Evolutionary conservation across 1,139 yeast genomes (phyloP), one percentile per base, ranked within the genome.

Genomic region (Geotrichum candidum): DNA sequence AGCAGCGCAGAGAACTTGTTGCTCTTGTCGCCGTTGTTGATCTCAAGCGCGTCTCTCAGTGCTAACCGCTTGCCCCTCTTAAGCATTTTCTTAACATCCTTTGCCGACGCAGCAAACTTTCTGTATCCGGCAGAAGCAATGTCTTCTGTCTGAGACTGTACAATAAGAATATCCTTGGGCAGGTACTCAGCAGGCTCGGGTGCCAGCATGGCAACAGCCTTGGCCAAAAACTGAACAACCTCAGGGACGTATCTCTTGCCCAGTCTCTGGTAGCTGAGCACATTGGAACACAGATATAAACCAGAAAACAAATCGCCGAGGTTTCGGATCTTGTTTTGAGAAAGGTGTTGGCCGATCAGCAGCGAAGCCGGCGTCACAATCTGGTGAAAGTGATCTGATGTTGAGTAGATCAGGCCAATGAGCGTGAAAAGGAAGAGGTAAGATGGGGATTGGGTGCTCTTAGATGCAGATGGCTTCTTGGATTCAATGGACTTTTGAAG

Each of bases 371-470:
- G 97, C 0, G 97, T 91, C 3, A 87, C 92, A 22, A 94, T 87
- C 65, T 90, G 80, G 78, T 95, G 98, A 74, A 90, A 94, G 71
- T 91, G 95, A 78, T 95, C 99, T 0, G 99, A 94, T 0, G 97
- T 90, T 0, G 99, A 91, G 71, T 88, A 95, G 11, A 92, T 72
- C 61, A 81, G 78, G 10, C 97, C 97, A 64, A 91, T 80, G 27
- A 90, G 70, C 0, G 85, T 80, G 69, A 87, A 89, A 64, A 87
- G 82, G 5, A 89, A 76, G 63, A 91, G 74, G 71, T 91, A 96
- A 33, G 82, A 77, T 3, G 65, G 65, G 2, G 55, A 35, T 27
- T 41, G 51, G 41, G 48, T 38, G 9, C 35, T 50, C 22, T 45
- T n/a, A 22, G 41, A 35, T 11, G 41, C 51, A 18, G 35, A 15